These are phyloP conservation scores for Geotrichum aggregatum DNA, from an alignment of 1,139 yeast genomes.

Conservation along the genomic window DNA sequence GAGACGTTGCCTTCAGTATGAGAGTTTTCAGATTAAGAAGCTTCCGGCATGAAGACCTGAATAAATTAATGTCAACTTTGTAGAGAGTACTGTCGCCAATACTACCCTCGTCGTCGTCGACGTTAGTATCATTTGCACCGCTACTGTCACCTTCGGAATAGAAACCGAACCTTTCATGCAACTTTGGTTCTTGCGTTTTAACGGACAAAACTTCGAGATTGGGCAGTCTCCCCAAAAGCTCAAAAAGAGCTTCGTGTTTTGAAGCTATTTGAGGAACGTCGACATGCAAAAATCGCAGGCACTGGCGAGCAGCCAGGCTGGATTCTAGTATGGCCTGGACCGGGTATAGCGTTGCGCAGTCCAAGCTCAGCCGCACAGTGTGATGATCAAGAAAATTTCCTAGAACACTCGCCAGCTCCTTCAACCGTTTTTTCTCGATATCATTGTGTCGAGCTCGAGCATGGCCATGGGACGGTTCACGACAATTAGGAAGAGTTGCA, in stretches of 20 bases:
- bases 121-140: background rate
- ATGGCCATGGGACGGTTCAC: background rate
- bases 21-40: background rate
- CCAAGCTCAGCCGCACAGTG: slow-evolving; percentile 9
- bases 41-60: background rate
- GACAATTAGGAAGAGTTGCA: too few relatives aligned
- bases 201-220: slow-evolving; percentile 9
- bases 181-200: slow-evolving; percentile 1
- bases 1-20: slow-evolving; percentile 8
- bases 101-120: background rate
- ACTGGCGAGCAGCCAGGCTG: background rate
- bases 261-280: slow-evolving; percentile 5
- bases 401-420: slow-evolving; percentile 1
- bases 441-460: background rate
- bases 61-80: background rate
- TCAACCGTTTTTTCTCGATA: background rate
- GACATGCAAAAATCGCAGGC: slow-evolving; percentile 11
- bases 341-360: slow-evolving; percentile 8
- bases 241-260: background rate
- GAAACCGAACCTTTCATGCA: background rate
- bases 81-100: background rate
- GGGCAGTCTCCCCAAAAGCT: background rate
- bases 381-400: slow-evolving; percentile 4
- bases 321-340: slow-evolving; percentile 6
- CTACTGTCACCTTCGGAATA: background rate